Conservation (phyloP, 83 land plant genomes). For the Diphasiastrum complanatum region DNA sequence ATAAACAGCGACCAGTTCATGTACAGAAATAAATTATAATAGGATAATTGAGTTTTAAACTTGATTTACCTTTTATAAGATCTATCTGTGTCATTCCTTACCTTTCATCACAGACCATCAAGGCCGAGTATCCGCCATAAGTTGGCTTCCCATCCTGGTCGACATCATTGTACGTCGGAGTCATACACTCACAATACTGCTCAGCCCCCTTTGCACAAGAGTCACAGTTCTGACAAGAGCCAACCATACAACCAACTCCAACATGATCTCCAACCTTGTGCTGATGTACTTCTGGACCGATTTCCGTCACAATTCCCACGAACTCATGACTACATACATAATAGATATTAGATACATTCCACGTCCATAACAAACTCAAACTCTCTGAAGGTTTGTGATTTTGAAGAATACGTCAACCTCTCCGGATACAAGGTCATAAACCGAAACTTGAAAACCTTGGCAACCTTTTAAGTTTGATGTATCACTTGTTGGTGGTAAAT, state of each 20-base stretch:
- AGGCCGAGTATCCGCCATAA: constrained; percentile 42
- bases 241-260: constrained; percentile 37
- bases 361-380: not conserved
- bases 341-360: not conserved
- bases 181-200: constrained; percentile 19
- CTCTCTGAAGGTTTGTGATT: not conserved
- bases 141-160: constrained; percentile 35
- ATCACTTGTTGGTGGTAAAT: too few species aligned
- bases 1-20: not conserved
- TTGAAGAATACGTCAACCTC: not conserved
- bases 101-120: constrained; percentile 32
- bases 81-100: too few species aligned
- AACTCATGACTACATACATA: constrained; percentile 45
- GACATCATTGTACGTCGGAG: constrained; percentile 21
- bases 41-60: not conserved
- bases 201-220: constrained; percentile 30
- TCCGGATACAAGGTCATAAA: too few species aligned
- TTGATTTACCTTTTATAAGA: not conserved
- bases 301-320: constrained; percentile 42
- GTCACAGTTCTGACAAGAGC: constrained; percentile 36
- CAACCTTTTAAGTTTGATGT: too few species aligned
- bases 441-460: too few species aligned
- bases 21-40: not conserved
- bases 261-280: constrained; percentile 42
- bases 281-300: constrained; percentile 36